A percentile compares a stretch with the other conserved stretches of the same genome.
phyloP scores from a whole-genome alignment of 129 eudicot genomes.

The Ambrosia trifida region DNA sequence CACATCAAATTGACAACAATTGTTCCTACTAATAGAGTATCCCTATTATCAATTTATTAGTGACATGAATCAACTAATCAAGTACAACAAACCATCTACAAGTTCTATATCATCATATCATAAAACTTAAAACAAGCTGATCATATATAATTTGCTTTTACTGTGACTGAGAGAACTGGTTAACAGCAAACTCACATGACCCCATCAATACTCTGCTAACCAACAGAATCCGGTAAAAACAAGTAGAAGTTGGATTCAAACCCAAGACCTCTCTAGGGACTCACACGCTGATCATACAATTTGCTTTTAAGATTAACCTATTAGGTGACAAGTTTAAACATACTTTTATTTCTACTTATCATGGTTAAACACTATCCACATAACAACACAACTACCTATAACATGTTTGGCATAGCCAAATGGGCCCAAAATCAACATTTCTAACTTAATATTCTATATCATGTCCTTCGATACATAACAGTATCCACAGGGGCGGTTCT shows the following conservation, averaged over 20 bases:
- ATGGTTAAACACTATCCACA: neutral
- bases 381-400: neutral
- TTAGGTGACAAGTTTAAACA: neutral
- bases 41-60: neutral
- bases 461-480: too few relatives aligned
- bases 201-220: too few relatives aligned
- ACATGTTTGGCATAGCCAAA: too few relatives aligned
- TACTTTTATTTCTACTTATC: neutral
- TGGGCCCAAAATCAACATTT: neutral
- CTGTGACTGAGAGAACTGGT: too few relatives aligned
- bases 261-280: too few relatives aligned
- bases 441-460: neutral
- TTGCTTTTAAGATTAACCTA: neutral
- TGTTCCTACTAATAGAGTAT: neutral
- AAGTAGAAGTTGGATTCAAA: too few relatives aligned
- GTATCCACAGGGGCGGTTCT: too few relatives aligned
- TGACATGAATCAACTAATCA: too few relatives aligned
- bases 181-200: too few relatives aligned
- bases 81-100: neutral
- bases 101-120: neutral
- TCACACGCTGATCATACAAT: neutral
- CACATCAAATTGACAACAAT: neutral
- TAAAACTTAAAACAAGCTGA: neutral
- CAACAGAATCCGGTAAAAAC: too few relatives aligned
- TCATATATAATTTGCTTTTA: neutral